These are phyloP conservation scores for Davidsoniella eucalypti DNA, from an alignment of 2,329 filamentous ascomycete genomes.

Conservation along the genomic window DNA sequence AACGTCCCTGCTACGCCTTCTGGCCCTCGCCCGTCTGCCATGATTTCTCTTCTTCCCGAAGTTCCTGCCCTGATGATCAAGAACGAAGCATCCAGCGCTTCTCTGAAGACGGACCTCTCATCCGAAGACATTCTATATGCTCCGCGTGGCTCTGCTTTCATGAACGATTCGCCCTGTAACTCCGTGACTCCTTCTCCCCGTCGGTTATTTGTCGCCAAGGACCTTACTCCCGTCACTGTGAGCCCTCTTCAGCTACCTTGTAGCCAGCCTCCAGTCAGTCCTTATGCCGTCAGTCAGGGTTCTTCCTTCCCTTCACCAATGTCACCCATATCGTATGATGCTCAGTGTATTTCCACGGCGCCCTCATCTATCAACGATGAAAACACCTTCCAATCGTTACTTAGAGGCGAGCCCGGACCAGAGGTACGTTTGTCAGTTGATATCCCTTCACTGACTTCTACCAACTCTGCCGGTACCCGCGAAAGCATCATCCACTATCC, in stretches of 20 bases:
- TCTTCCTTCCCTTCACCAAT: slow-evolving; percentile 57
- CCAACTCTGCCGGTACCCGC: slow-evolving; percentile 59
- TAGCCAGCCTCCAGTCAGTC: slow-evolving; percentile 38
- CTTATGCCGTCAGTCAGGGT: slow-evolving; percentile 45
- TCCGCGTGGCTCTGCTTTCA: slow-evolving; percentile 5
- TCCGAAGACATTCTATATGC: slow-evolving; percentile 33
- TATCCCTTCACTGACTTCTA: slow-evolving; percentile 58
- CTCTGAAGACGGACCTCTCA: slow-evolving; percentile 23
- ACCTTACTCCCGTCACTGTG: slow-evolving; percentile 35
- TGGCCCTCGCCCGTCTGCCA: slow-evolving; percentile 6
- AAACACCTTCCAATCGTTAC: slow-evolving; percentile 50
- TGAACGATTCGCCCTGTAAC: slow-evolving; percentile 20
- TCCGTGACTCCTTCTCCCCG: slow-evolving; percentile 31
- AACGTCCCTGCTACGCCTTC: slow-evolving; percentile 12
- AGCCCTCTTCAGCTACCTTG: slow-evolving; percentile 28
- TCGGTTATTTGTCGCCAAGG: slow-evolving; percentile 25
- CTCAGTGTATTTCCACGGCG: slow-evolving; percentile 56
- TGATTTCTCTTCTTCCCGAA: slow-evolving; percentile 7
- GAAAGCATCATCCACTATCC: slow-evolving; percentile 37
- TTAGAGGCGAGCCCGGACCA: slow-evolving; percentile 58
- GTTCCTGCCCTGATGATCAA: slow-evolving; percentile 19
- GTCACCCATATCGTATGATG: slow-evolving; percentile 52
- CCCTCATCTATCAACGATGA: slow-evolving; percentile 59
- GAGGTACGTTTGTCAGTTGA: slow-evolving; percentile 57
- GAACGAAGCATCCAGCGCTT: slow-evolving; percentile 32